These are phyloP conservation scores for Vitis hybrid DNA, from an alignment of 177 flowering plant genomes.

Conservation along the genomic window DNA sequence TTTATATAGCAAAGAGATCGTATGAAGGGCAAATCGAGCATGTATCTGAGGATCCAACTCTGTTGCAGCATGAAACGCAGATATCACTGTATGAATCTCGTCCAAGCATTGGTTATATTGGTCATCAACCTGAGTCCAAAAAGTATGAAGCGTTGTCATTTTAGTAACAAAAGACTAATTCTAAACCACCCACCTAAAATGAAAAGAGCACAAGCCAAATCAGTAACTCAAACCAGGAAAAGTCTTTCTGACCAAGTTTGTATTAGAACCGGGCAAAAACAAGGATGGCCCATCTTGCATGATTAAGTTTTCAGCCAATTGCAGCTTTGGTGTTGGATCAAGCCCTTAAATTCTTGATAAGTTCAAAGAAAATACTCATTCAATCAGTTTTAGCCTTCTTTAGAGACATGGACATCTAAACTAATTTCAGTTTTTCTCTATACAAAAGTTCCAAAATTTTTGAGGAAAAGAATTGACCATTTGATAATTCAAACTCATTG, in stretches of 20 bases:
- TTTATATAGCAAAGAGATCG: slow-evolving; percentile 57
- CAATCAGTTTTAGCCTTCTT: neutral
- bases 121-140: slow-evolving; percentile 68
- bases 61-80: slow-evolving; percentile 80
- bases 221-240: neutral
- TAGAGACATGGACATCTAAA: too few species aligned
- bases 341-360: neutral
- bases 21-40: slow-evolving; percentile 67
- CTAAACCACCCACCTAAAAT: neutral
- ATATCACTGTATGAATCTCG: slow-evolving; percentile 70
- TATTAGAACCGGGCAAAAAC: neutral
- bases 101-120: slow-evolving; percentile 74
- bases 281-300: neutral
- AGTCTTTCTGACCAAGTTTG: neutral
- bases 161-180: neutral
- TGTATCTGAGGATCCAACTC: slow-evolving; percentile 74
- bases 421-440: too few species aligned
- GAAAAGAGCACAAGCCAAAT: neutral
- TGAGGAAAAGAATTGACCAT: too few species aligned
- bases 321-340: neutral
- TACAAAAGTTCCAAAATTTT: too few species aligned
- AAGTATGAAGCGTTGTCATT: neutral
- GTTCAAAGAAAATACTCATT: neutral
- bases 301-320: neutral
- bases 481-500: too few species aligned